Base-by-base conservation (phyloP, 2,329 filamentous ascomycete genomes). In the Escovopsis sp. region DNA sequence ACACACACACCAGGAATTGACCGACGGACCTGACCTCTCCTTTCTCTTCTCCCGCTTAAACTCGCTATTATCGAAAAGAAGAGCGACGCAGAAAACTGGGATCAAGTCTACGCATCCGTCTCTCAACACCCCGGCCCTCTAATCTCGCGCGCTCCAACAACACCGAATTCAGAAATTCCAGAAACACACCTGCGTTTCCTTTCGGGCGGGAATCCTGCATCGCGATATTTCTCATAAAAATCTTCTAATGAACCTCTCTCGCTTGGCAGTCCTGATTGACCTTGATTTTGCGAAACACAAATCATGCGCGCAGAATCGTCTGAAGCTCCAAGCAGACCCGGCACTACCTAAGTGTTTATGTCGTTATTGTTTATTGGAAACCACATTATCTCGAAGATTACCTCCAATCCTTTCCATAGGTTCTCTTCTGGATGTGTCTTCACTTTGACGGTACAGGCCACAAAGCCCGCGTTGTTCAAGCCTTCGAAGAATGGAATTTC, bases 361-460 rank as follows among this genome's bases (percentile, higher is more conserved):
- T 63, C 62, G 10, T 66, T 69, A 42, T 59, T 64, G 0, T 60
- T 70, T 41, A 59, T 12, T 59, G 57, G 58, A 67, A 23, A 50
- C 44, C 59, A 33, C 59, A 69, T 50, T 63, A 55, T 1, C 66
- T 65, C 15, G 33, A 33, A 30, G 26, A 40, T 33, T 26, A 40
- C 12, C 38, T 68, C 7, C 61, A 69, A 49, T 71, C 61, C 4
- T 68, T 69, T 46, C 70, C 67, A 50, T 69, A 54, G 65, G 60
- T 69, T 2, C 48, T 68, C 0, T 65, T 70, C 46, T 69, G 58
- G 64, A 62, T 67, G 47, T 66, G 58, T 45, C 58, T 66, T 43
- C 59, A 68, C 50, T 66, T 59, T 42, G 12, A n/a, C 11, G n/a
- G 19, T 4, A 11, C 19, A 38, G 44, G 6, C 23, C 23, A 61